These are phyloP conservation scores for Astragalus glycyphyllos DNA, from an alignment of 306 rosid genomes.

Conservation along the genomic window DNA sequence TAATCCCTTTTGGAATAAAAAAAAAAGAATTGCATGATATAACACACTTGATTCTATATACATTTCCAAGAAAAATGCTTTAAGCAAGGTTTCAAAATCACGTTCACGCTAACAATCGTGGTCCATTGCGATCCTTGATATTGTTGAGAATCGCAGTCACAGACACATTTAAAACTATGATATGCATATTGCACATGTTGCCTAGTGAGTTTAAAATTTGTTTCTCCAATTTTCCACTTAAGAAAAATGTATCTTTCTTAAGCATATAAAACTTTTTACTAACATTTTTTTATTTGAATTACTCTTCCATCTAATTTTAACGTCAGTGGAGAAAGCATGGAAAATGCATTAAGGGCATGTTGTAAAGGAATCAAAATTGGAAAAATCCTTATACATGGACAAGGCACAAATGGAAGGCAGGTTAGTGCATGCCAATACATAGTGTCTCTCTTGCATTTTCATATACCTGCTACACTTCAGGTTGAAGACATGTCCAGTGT, in stretches of 20 bases:
- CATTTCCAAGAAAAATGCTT: neutral
- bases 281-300: neutral
- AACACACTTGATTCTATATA: neutral
- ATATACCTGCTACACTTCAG: neutral
- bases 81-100: no score
- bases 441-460: neutral
- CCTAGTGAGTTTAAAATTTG: neutral
- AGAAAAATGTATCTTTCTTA: neutral
- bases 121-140: no score
- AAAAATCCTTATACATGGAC: slow-evolving; percentile 87
- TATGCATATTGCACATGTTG: neutral
- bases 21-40: neutral
- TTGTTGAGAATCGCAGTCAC: no score
- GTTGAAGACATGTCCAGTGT: no score
- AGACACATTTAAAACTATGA: neutral
- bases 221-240: neutral
- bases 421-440: slow-evolving; percentile 46
- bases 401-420: slow-evolving; percentile 83
- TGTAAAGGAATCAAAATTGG: slow-evolving; percentile 96
- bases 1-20: neutral
- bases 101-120: no score
- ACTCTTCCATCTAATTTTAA: neutral
- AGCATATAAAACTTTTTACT: slow-evolving; percentile 15
- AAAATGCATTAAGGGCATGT: slow-evolving; percentile 89
- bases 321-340: slow-evolving; percentile 94